Base-by-base conservation (phyloP, 2,329 filamentous ascomycete genomes). In the Aspergillus intermedius region DNA sequence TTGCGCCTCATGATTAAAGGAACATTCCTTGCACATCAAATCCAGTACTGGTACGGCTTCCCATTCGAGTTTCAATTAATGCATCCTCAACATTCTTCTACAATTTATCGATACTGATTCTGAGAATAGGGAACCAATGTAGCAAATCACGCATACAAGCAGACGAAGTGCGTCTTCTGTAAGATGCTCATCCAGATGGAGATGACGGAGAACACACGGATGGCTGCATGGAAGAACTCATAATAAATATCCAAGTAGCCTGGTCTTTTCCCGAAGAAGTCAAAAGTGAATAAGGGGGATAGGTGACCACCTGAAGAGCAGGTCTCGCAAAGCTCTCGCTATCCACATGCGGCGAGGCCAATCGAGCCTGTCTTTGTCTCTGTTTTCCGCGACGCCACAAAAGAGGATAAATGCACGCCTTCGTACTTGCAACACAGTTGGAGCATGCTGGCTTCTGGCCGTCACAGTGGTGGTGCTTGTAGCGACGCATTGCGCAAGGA, bases 371-470 rank as follows among this genome's bases (percentile, higher is more conserved):
- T 13, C 45, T 39, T 15, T 40, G 37, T 23, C 53, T 52, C 15
- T 54, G 51, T 19, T 51, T 54, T 13, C 60, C 61, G 22, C 74
- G 74, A 54, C 74, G 66, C 43, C 74, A 63, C 9, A 74, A 77
- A 50, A 73, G 69, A 15, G 70, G 65, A 55, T 76, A 77, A 50
- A 69, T 70, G 48, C 74, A 77, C 23, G 69, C 60, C 49, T 71
- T 72, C 21, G 41, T 32, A 9, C 53, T 51, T 3, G 37, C 65
- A 64, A 46, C 71, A 53, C 73, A 75, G 21, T 72, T 69, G 45
- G 62, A 63, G 49, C 72, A 75, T 10, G 59, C 59, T 17, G 73
- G 73, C 43, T 65, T 67, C 35, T 60, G 66, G 42, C 68, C 73
- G 53, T 74, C 73, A 50, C 71, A 77, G 60, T 71, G 73, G 32